These are phyloP conservation scores for Buxus sempervirens DNA, from an alignment of 164 flowering plant genomes.

Conservation along the genomic window DNA sequence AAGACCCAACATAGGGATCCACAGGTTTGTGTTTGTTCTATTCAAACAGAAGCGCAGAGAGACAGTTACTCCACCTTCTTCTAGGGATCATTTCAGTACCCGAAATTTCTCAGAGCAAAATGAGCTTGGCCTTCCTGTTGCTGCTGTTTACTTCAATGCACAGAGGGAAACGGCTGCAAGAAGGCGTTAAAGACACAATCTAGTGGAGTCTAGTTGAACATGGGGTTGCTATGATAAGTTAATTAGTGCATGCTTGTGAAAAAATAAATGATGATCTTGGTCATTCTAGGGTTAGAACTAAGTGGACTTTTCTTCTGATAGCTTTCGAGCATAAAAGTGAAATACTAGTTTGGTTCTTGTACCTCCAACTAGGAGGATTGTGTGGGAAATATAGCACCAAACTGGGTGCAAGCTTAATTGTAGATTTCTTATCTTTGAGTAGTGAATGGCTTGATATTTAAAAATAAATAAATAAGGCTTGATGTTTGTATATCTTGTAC, in stretches of 20 bases:
- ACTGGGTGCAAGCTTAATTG: too few relatives aligned
- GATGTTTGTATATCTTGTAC: too few relatives aligned
- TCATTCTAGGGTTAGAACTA: too few relatives aligned
- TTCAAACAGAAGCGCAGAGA: constrained; percentile 71
- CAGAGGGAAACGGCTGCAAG: constrained; percentile 91
- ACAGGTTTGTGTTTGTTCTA: constrained; percentile 74
- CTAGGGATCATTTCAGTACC: constrained; percentile 64
- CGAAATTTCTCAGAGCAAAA: constrained; percentile 61
- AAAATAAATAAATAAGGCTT: too few relatives aligned
- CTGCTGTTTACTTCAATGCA: constrained; percentile 83
- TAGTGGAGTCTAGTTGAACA: not conserved
- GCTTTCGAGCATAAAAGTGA: too few relatives aligned
- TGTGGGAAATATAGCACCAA: too few relatives aligned
- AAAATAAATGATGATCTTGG: too few relatives aligned
- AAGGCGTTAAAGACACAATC: constrained; percentile 38
- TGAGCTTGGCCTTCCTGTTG: constrained; percentile 76
- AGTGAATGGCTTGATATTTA: too few relatives aligned
- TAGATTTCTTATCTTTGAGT: too few relatives aligned
- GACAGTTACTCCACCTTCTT: constrained; percentile 37
- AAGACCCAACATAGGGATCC: constrained; percentile 87
- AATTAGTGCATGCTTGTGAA: not conserved
- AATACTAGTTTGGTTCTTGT: too few relatives aligned
- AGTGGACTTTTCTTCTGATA: too few relatives aligned
- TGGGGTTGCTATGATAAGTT: not conserved
- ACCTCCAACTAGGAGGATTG: too few relatives aligned